These are phyloP conservation scores for Colletotrichum salicis DNA, from an alignment of 2,329 filamentous ascomycete species.

Conservation along the genomic window DNA sequence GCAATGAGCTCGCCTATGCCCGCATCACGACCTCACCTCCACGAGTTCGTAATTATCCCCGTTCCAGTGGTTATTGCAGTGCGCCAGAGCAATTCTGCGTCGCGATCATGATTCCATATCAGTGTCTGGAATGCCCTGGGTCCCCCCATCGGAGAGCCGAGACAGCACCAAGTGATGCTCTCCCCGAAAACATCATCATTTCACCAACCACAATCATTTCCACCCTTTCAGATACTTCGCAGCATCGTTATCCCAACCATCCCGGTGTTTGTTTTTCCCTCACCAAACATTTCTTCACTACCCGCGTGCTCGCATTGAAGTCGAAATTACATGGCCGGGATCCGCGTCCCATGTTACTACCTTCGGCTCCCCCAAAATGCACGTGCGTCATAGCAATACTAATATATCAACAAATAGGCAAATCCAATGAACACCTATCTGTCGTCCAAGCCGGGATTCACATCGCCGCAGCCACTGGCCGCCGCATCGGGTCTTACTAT, in stretches of 20 bases:
- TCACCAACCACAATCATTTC: conserved; percentile 2
- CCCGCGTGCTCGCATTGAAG: conserved; percentile 44
- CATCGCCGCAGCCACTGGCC: conserved; percentile 90
- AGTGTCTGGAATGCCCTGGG: conserved; percentile 21
- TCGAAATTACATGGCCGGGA: conserved; percentile 49
- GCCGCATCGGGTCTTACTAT: conserved; percentile 94
- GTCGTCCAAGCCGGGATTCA: conserved; percentile 89
- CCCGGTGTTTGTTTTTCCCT: conserved; percentile 33
- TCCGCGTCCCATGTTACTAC: conserved; percentile 41
- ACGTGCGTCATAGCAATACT: conserved; percentile 53
- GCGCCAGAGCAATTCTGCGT: background rate
- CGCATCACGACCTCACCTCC: background rate
- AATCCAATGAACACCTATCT: conserved; percentile 98
- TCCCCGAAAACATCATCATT: conserved; percentile 6
- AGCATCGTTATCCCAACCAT: conserved; percentile 1
- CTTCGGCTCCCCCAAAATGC: conserved; percentile 39
- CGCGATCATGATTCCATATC: conserved; percentile 11
- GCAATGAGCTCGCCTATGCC: conserved; percentile 10
- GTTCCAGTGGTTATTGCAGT: background rate
- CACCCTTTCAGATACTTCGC: background rate
- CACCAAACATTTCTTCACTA: conserved; percentile 27
- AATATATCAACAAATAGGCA: conserved; percentile 70
- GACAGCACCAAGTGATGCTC: conserved; percentile 12
- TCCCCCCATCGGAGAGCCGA: conserved; percentile 9
- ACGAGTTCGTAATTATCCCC: background rate